Base-by-base conservation (phyloP, 345 rosid species). In the Brassica incana region DNA sequence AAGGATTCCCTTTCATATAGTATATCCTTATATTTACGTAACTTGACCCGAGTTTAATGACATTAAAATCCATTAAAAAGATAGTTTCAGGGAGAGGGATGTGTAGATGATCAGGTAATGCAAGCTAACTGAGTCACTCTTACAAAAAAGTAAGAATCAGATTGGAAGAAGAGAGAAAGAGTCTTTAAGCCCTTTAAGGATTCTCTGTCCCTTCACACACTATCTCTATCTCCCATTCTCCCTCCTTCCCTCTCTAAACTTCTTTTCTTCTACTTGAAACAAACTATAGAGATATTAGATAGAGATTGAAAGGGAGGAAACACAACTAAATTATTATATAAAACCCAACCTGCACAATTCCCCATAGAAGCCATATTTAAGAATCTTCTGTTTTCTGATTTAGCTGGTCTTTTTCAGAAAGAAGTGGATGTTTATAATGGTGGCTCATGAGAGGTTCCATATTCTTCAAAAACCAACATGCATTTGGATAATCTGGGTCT, bases 401-500 rank as follows among this genome's bases (percentile, higher is more conserved):
- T 20, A 65, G 58, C 56, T 73, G 65, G 45, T 73, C 70, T 61
- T 58, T 73, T 73, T 73, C 78, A 66, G 23, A 72, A 25, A 27
- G 64, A 23, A 65, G 65, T 38, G 16, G 68, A 40, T 61, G 5
- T 45, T 40, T 68, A 8, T 69, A 70, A 80, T 80, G 83, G 79
- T 52, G 79, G 80, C 72, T 75, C 50, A 52, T 50, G 20, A 60
- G 62, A 88, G 14, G 76, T 81, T 85, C 85, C 84, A 75, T 82
- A 78, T 10, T 71, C 59, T 60, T 64, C 72, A 36, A 15, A 78
- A 36, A 36, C 83, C 60, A 69, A 84, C 50, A 5, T 18, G 43
- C 25, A 77, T 67, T 82, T 65, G 77, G 85, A 84, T 91, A 83
- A 50, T 87, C 70, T 74, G 71, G 69, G 33, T 72, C 72, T 83